A percentile compares a stretch with the other conserved stretches of the same genome.
Evolutionary conservation across 2,329 filamentous ascomycete genomes (phyloP).

Genomic region (Alternaria alternata): DNA sequence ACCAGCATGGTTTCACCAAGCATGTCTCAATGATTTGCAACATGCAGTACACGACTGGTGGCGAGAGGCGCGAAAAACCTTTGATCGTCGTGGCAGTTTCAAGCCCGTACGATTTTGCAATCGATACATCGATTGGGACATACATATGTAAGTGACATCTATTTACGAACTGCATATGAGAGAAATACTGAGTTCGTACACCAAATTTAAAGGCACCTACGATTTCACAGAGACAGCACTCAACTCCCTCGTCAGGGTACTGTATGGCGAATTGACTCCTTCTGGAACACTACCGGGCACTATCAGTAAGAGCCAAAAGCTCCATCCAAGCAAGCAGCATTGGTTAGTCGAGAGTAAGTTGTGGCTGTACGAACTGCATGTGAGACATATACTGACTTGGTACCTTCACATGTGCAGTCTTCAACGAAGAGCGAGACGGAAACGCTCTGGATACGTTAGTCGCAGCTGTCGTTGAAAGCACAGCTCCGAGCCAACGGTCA

Average conservation of each 20-base stretch:
- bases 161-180: neutral
- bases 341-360: conserved; percentile 81
- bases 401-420: conserved; percentile 65
- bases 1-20: conserved; percentile 94
- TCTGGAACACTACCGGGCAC: conserved; percentile 71
- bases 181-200: neutral
- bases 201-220: conserved; percentile 68
- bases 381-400: neutral
- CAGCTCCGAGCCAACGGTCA: conserved; percentile 71
- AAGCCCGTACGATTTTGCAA: conserved; percentile 88
- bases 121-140: conserved; percentile 87
- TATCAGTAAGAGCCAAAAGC: conserved; percentile 59
- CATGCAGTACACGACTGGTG: conserved; percentile 73
- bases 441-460: conserved; percentile 79
- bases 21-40: conserved; percentile 96
- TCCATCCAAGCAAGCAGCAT: conserved; percentile 64
- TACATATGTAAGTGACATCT: conserved; percentile 75
- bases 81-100: conserved; percentile 91
- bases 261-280: conserved; percentile 77
- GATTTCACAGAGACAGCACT: conserved; percentile 95
- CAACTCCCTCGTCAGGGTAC: conserved; percentile 79
- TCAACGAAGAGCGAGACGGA: conserved; percentile 79
- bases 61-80: conserved; percentile 79
- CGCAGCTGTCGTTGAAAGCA: conserved; percentile 71
- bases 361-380: neutral